phyloP scores from a whole-genome alignment of 1,284 basidiomycete species.

The Trichosporon sp. region DNA sequence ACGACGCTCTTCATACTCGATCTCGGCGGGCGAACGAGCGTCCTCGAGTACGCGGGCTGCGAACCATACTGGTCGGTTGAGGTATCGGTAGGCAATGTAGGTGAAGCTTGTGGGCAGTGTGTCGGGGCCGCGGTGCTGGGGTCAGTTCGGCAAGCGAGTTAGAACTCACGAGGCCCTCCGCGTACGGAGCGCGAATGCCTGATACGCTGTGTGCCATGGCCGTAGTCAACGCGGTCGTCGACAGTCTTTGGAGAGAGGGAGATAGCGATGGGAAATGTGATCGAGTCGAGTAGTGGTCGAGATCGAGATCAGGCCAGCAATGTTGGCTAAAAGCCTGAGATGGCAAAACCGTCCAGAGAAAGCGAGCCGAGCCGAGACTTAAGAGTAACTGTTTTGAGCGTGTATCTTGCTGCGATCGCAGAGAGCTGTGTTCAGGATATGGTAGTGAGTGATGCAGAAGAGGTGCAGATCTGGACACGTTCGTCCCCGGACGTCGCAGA shows the following conservation, averaged over 20 bases:
- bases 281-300: not conserved
- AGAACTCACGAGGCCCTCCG: slow-evolving; percentile 9
- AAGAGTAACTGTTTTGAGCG: no score
- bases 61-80: slow-evolving; percentile 14
- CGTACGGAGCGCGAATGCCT: not conserved
- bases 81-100: slow-evolving; percentile 12
- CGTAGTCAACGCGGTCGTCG: not conserved
- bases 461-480: no score
- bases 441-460: no score
- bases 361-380: no score
- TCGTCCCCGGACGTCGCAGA: no score
- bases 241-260: not conserved
- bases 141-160: not conserved
- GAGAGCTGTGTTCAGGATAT: no score
- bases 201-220: slow-evolving; percentile 15
- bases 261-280: not conserved
- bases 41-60: slow-evolving; percentile 7
- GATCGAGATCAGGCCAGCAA: not conserved
- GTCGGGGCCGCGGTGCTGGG: slow-evolving; percentile 3
- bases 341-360: no score
- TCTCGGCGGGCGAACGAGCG: not conserved
- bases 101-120: not conserved
- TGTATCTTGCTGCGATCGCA: no score
- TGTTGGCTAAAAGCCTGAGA: no score
- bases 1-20: not conserved